phyloP scores from a whole-genome alignment of 768 basidiomycete genomes.

The Harrya chromipes region DNA sequence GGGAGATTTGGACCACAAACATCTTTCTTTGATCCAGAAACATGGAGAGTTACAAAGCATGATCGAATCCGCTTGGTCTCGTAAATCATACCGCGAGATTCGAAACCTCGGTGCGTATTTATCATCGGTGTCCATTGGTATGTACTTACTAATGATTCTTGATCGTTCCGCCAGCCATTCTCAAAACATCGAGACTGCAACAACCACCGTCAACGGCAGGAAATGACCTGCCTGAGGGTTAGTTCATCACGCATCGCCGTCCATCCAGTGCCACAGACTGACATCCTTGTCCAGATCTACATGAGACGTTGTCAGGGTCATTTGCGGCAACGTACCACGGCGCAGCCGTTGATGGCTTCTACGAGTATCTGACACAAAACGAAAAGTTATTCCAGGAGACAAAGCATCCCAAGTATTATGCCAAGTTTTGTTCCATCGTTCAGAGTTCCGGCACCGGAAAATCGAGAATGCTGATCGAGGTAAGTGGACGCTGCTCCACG shows the following conservation, averaged over 20 bases:
- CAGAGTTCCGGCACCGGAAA: constrained; percentile 16
- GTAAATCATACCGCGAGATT: constrained; percentile 2
- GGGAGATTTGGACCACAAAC: too few relatives aligned
- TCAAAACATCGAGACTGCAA: too few relatives aligned
- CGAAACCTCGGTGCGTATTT: constrained; percentile 4
- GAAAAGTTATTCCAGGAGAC: not conserved
- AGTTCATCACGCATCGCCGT: too few relatives aligned
- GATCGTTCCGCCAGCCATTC: too few relatives aligned
- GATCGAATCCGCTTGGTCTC: not conserved
- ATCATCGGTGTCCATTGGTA: too few relatives aligned
- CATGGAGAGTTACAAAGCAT: not conserved
- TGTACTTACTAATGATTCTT: too few relatives aligned
- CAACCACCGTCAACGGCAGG: too few relatives aligned
- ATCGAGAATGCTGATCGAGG: constrained; percentile 13
- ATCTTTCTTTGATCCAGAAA: not conserved
- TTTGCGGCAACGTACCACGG: not conserved
- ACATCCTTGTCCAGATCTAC: too few relatives aligned
- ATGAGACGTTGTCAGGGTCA: not conserved
- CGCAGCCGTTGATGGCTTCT: not conserved
- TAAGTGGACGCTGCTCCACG: not conserved
- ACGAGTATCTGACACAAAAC: constrained; percentile 6
- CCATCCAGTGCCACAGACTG: too few relatives aligned
- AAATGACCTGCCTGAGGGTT: too few relatives aligned
- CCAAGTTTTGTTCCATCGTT: constrained; percentile 9
- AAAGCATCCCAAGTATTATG: not conserved